Evolutionary conservation across 2,329 filamentous ascomycete species (phyloP), one percentile per base, ranked within the genome.

Genomic region (Colletotrichum sp.): DNA sequence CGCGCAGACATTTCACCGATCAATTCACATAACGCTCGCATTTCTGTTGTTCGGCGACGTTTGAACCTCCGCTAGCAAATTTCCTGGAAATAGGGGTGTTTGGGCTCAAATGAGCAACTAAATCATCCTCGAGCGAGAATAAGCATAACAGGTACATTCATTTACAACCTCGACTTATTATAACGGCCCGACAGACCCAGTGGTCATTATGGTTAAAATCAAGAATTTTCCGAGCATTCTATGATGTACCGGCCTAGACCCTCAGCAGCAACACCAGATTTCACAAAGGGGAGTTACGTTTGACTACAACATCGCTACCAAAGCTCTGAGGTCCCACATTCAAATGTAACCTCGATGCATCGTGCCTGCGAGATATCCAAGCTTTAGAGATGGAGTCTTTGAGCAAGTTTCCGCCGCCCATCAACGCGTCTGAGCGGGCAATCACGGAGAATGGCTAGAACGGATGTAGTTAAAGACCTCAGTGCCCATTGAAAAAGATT

Each of bases 191-290:
- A 22, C 44, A 49, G n/a, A 49, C n/a, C 44, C n/a, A 22, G n/a
- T 22, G n/a, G 22, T 22, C 11, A 49, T 49, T 49, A 49, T 49
- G 44, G 44, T 49, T 49, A 49, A 49, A 49, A 22, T 49, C 44
- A 49, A 22, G 44, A 49, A 49, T 49, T 49, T 49, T 22, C 44
- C 44, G 44, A 49, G 39, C 44, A 49, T n/a, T 49, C 44, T 49
- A 49, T 49, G 44, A 49, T 22, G 19, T 49, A 49, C 13, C 44
- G 11, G 19, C 11, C 44, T 22, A 9, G 44, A n/a, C 44, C 44
- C 19, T 49, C n/a, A 49, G 7, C n/a, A 22, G 1, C 0, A 4
- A 22, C n/a, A n/a, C 11, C 0, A 11, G 12, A 22, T 22, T 49
- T 49, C n/a, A 13, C n/a, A 22, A 13, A 22, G 1, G n/a, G n/a